Evolutionary conservation across 2,329 filamentous ascomycete species (phyloP), one percentile per base, ranked within the genome.

Genomic region (Aspergillus viridinutans): DNA sequence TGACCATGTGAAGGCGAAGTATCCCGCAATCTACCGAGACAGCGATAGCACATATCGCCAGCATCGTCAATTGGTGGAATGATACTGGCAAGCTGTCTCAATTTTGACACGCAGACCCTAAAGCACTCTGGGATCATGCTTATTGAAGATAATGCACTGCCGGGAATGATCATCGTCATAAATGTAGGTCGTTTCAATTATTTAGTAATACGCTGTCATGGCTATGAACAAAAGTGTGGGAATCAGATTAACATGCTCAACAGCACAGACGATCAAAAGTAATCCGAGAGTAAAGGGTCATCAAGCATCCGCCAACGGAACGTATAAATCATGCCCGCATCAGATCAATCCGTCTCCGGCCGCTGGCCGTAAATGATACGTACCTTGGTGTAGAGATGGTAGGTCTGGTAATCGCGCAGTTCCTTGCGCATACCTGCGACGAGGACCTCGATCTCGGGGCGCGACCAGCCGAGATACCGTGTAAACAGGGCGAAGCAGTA

Each of bases 401-500:
- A 47, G 21, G 10, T 66, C 2, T 61, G 66, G 32, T 61, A 63
- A 65, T 78, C 70, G 43, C 65, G 63, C 20, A 76, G 55, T 61
- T 78, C 75, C 40, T 64, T 65, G 55, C 70, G 72, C 20, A 76
- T 74, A 8, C 71, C 69, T 3, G 71, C 72, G 45, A 76, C 58
- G 21, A 77, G 69, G 0, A 69, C 69, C 55, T 77, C 67, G 7
- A 78, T 73, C 63, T 76, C 67, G 20, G 68, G 63, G 1, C 66
- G 60, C 5, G 62, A 61, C 74, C 73, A 76, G 0, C 72, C 71
- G 28, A 77, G 65, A n/a, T 71, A 62, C 5, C 72, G 67, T 3
- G 72, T 77, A 62, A 78, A 73, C 21, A 75, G 61, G 7, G 72
- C 71, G 57, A 73, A 69, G 21, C 64, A 68, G 54, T 74, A 73